phyloP scores from a whole-genome alignment of 768 basidiomycete species.

The Lactifluus piperatus region DNA sequence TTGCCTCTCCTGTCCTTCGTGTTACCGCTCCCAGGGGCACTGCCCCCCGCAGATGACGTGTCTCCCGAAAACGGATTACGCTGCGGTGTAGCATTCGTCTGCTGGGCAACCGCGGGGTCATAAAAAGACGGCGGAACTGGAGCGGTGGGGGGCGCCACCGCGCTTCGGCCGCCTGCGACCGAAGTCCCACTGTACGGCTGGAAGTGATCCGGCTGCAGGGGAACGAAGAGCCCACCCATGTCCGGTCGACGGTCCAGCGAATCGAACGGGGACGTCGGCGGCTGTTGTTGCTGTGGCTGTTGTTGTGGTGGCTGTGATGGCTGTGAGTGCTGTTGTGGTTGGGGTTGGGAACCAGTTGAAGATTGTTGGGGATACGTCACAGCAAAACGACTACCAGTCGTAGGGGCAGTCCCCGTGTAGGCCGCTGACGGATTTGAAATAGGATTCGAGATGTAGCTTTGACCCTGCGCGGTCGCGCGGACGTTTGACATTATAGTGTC shows the following conservation, averaged over 20 bases:
- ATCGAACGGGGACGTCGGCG: constrained; percentile 42
- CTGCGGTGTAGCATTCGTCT: constrained; percentile 20
- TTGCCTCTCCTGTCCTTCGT: constrained; percentile 48
- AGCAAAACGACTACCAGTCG: constrained; percentile 53
- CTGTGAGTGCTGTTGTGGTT: constrained; percentile 23
- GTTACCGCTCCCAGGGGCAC: constrained; percentile 29
- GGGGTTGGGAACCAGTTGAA: constrained; percentile 23
- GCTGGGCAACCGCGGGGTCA: constrained; percentile 46
- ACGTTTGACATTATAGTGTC: constrained; percentile 81
- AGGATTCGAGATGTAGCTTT: constrained; percentile 30
- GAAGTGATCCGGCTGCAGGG: constrained; percentile 79
- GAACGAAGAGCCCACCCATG: constrained; percentile 63
- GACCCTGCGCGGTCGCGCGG: constrained; percentile 47
- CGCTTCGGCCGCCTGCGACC: constrained; percentile 29
- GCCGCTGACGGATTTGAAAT: constrained; percentile 73
- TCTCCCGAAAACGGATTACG: constrained; percentile 30
- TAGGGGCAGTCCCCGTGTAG: constrained; percentile 45
- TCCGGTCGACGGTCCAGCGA: constrained; percentile 55
- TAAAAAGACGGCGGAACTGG: constrained; percentile 62
- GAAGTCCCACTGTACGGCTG: constrained; percentile 38
- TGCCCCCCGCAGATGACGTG: constrained; percentile 10
- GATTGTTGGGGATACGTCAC: constrained; percentile 36
- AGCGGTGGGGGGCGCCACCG: constrained; percentile 43
- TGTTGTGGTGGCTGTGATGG: constrained; percentile 23
- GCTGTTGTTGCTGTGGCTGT: constrained; percentile 29